These are phyloP conservation scores for Exophiala alcalophila DNA, from an alignment of 2,329 filamentous ascomycete genomes.

Conservation along the genomic window DNA sequence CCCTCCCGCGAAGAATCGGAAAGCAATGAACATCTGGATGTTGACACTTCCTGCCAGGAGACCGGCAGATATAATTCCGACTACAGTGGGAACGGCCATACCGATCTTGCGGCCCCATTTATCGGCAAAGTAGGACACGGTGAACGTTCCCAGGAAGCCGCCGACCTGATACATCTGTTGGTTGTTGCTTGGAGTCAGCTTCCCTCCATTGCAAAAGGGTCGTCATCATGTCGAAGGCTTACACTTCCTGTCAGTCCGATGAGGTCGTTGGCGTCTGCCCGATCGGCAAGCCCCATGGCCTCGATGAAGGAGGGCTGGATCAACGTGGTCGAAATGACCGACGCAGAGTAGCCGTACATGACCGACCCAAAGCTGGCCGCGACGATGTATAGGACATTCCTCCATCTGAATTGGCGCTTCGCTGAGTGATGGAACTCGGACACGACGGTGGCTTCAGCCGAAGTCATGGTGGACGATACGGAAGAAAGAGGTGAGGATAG, in stretches of 20 bases:
- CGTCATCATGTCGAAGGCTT: too few relatives aligned
- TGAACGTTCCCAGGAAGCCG: constrained; percentile 10
- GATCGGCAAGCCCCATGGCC: constrained; percentile 17
- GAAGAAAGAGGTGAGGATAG: background rate
- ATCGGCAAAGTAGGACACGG: constrained; percentile 3
- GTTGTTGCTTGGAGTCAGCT: too few relatives aligned
- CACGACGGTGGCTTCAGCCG: too few relatives aligned
- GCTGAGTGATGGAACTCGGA: constrained; percentile 1
- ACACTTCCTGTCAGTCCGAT: constrained; percentile 83
- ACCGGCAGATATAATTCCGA: constrained; percentile 36
- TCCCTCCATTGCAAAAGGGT: too few relatives aligned
- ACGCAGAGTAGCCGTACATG: constrained; percentile 15
- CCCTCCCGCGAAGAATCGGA: constrained; percentile 40
- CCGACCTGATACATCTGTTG: constrained; percentile 59
- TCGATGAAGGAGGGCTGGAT: constrained; percentile 45
- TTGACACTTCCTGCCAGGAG: constrained; percentile 36
- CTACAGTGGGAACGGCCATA: constrained; percentile 36
- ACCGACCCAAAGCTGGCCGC: constrained; percentile 2
- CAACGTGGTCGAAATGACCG: constrained; percentile 16
- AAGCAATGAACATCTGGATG: constrained; percentile 32
- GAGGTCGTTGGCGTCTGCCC: constrained; percentile 1
- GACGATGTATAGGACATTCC: constrained; percentile 1
- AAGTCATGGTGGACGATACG: background rate
- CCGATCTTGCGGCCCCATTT: constrained; percentile 38
- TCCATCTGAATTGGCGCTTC: constrained; percentile 1